phyloP scores from a whole-genome alignment of 2,329 filamentous ascomycete genomes.

The Coniochaeta sp. region DNA sequence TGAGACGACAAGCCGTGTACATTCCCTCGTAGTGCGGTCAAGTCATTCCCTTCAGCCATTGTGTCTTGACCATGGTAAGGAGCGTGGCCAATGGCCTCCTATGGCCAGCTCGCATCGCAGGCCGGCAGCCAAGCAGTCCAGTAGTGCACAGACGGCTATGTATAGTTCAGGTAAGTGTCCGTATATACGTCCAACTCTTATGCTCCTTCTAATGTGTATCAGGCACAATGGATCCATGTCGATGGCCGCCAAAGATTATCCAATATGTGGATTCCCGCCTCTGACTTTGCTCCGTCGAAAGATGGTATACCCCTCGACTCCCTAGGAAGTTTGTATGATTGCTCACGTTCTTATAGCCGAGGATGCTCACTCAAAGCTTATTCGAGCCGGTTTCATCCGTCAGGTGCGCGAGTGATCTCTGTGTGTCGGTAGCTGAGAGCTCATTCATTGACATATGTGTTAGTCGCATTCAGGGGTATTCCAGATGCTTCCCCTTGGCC shows the following conservation, averaged over 20 bases:
- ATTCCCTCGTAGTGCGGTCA: background rate
- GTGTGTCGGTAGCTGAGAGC: background rate
- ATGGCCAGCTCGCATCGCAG: background rate
- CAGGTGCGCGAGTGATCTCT: constrained; percentile 42
- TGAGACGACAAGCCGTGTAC: background rate
- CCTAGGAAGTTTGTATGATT: background rate
- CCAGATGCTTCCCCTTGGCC: constrained; percentile 80
- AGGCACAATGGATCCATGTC: background rate
- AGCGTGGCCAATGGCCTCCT: background rate
- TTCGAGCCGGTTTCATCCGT: constrained; percentile 66
- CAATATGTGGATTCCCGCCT: constrained; percentile 72
- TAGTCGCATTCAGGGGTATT: constrained; percentile 86
- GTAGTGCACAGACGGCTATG: background rate
- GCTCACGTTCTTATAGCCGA: constrained; percentile 19
- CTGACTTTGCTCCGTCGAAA: constrained; percentile 53
- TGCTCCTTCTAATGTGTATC: background rate
- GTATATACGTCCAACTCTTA: background rate
- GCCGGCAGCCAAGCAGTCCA: background rate
- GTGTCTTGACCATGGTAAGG: background rate
- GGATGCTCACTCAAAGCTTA: constrained; percentile 59
- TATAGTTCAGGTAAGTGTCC: background rate
- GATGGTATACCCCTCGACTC: constrained; percentile 30
- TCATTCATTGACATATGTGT: constrained; percentile 4
- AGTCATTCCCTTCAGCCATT: background rate
- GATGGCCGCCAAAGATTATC: constrained; percentile 46